A percentile compares a stretch with the other conserved stretches of the same genome.
Evolutionary conservation across 2,329 filamentous ascomycete genomes (phyloP).

Genomic region (Pseudogymnoascus sp.): DNA sequence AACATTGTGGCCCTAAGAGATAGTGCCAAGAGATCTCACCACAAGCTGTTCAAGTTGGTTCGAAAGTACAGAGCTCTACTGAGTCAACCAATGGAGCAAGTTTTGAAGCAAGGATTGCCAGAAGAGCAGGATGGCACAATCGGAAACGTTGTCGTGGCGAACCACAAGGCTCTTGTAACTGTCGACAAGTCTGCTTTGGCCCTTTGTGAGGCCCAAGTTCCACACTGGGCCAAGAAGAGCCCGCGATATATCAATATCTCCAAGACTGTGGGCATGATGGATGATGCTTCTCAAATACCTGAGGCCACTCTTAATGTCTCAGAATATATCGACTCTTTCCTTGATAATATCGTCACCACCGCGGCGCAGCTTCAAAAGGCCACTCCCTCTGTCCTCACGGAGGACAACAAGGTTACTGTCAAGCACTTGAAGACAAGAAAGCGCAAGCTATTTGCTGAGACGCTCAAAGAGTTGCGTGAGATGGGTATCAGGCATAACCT

Average conservation of each 20-base stretch:
- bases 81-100: constrained; percentile 61
- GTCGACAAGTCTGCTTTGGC: constrained; percentile 22
- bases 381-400: constrained; percentile 70
- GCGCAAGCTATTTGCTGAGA: constrained; percentile 82
- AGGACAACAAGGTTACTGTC: constrained; percentile 75
- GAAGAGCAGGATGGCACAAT: constrained; percentile 28
- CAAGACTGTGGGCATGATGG: constrained; percentile 68
- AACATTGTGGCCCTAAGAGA: constrained; percentile 85
- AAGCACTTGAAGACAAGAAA: constrained; percentile 90
- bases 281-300: constrained; percentile 47
- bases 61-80: constrained; percentile 80
- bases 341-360: constrained; percentile 57
- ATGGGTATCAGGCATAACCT: constrained; percentile 90
- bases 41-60: constrained; percentile 84
- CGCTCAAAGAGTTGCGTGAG: constrained; percentile 67
- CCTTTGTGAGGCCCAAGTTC: constrained; percentile 23
- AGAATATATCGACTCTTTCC: constrained; percentile 55
- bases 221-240: constrained; percentile 39
- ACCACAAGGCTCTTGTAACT: constrained; percentile 11
- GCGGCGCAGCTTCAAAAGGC: constrained; percentile 71
- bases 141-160: constrained; percentile 8
- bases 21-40: constrained; percentile 82
- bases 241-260: constrained; percentile 62
- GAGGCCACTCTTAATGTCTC: constrained; percentile 46
- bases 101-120: constrained; percentile 52